Percentiles rank a stretch among this genome's conserved stretches.
Evolutionary conservation across 768 basidiomycete species (phyloP).

Genomic region (Calocybe gangraenosa): DNA sequence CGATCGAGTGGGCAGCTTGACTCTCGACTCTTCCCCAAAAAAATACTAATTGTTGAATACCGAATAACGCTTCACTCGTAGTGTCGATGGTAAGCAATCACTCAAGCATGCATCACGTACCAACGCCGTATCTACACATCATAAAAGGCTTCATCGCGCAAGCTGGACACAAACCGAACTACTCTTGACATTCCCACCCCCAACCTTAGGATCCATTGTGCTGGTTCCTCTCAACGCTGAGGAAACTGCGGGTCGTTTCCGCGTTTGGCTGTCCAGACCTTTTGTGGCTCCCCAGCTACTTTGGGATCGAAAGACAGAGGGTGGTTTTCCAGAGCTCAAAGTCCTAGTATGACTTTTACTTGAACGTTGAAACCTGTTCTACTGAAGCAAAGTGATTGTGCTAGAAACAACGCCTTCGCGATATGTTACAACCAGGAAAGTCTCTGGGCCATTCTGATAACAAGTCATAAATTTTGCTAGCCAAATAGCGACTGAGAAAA

Average conservation of each 20-base stretch:
- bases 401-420: slow-evolving; percentile 88
- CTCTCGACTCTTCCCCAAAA: too few relatives aligned
- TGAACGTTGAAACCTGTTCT: too few relatives aligned
- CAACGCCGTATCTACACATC: slow-evolving; percentile 2
- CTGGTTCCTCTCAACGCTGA: slow-evolving; percentile 72
- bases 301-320: slow-evolving; percentile 91
- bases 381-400: background rate
- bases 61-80: slow-evolving; percentile 22
- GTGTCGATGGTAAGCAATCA: slow-evolving; percentile 73
- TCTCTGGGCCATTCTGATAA: slow-evolving; percentile 88
- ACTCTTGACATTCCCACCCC: slow-evolving; percentile 86
- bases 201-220: slow-evolving; percentile 59
- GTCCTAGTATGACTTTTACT: slow-evolving; percentile 44
- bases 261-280: slow-evolving; percentile 72
- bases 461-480: slow-evolving; percentile 27
- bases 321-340: slow-evolving; percentile 91
- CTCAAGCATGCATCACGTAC: background rate
- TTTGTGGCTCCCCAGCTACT: slow-evolving; percentile 42
- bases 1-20: slow-evolving; percentile 59
- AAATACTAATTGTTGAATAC: too few relatives aligned
- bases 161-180: slow-evolving; percentile 94
- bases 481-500: too few relatives aligned
- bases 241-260: slow-evolving; percentile 86
- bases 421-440: slow-evolving; percentile 75
- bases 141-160: slow-evolving; percentile 81